Base-by-base conservation (phyloP, 2,329 filamentous ascomycete species). In the Scleromitrula shiraiana region DNA sequence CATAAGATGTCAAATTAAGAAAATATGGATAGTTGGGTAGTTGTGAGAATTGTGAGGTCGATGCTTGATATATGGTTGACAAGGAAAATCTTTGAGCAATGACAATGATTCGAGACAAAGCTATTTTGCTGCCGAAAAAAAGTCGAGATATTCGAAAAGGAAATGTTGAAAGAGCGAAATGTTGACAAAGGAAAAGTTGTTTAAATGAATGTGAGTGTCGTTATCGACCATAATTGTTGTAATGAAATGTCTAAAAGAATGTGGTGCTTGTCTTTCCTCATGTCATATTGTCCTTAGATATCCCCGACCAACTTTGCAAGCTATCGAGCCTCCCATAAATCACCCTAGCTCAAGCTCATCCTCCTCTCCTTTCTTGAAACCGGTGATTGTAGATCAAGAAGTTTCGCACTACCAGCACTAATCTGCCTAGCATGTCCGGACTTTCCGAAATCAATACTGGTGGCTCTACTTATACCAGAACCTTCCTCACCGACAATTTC, bases 351-450 rank as follows among this genome's bases (percentile, higher is more conserved):
- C 37, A 56, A 59, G 42, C 51, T 60, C 45, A 62, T 64, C 56
- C 66, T 65, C 61, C 68, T 72, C 35, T 65, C 68, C 53, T 82
- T 79, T 10, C 68, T 65, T 19, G 78, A 83, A 37, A 64, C 63
- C 22, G 75, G 71, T 19, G 77, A 73, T 17, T 74, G 73, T 39
- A 90, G 73, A 41, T 89, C 81, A 41, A 93, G 68, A 43, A 91
- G 67, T 65, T 80, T 85, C 9, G 85, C 85, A 60, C 84, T 90
- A 41, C 86, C 86, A 37, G 85, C 83, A 60, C 85, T 90, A 59
- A 89, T 81, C 54, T 83, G 83, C 46, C 83, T 76, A 17, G 72
- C 77, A 57, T 90, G 85, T 8, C 75, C 26, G 6, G 22, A 72
- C 58, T 73, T 78, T 50, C 78, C 77, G 41, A 59, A 47, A 52